Percentiles rank a stretch among this genome's conserved stretches.
These are phyloP conservation scores for Sphaerostilbella broomeana DNA, from an alignment of 2,329 filamentous ascomycete species.

Conservation along the genomic window DNA sequence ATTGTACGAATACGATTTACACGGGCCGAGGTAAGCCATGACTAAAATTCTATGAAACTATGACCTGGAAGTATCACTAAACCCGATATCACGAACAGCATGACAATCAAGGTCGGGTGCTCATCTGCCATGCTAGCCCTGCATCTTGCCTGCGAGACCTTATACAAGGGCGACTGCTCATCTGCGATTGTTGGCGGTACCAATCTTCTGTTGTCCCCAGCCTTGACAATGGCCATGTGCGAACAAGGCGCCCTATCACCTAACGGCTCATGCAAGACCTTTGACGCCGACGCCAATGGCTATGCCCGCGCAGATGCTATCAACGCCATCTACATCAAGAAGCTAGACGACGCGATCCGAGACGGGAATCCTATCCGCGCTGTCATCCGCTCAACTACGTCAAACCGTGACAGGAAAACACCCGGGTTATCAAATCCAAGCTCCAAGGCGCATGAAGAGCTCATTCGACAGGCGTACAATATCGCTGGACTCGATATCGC, in stretches of 20 bases:
- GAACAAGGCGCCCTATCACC: conserved; percentile 31
- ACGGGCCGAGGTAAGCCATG: conserved; percentile 6
- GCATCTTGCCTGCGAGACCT: conserved; percentile 8
- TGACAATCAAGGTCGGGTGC: not conserved
- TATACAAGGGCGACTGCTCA: conserved; percentile 5
- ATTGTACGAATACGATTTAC: conserved; percentile 2
- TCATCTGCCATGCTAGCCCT: conserved; percentile 8
- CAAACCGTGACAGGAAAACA: conserved; percentile 27
- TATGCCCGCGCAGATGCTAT: conserved; percentile 43
- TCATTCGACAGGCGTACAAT: conserved; percentile 7
- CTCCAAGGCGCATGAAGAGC: not conserved
- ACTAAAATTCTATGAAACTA: not conserved
- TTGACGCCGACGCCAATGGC: conserved; percentile 40
- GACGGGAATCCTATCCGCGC: conserved; percentile 33
- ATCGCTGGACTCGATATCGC: conserved; percentile 11
- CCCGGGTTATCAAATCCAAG: not conserved
- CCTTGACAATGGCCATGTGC: conserved; percentile 18
- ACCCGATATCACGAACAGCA: not conserved
- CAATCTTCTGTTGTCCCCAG: not conserved
- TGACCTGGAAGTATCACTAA: not conserved
- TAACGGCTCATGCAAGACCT: conserved; percentile 28
- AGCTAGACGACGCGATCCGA: conserved; percentile 31
- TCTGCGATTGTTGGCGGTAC: conserved; percentile 8
- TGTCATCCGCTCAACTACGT: conserved; percentile 24
- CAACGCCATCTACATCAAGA: conserved; percentile 35